A percentile compares a stretch with the other conserved stretches of the same genome.
These are phyloP conservation scores for Ilex aquifolium DNA, from an alignment of 257 asterid species.

Conservation along the genomic window DNA sequence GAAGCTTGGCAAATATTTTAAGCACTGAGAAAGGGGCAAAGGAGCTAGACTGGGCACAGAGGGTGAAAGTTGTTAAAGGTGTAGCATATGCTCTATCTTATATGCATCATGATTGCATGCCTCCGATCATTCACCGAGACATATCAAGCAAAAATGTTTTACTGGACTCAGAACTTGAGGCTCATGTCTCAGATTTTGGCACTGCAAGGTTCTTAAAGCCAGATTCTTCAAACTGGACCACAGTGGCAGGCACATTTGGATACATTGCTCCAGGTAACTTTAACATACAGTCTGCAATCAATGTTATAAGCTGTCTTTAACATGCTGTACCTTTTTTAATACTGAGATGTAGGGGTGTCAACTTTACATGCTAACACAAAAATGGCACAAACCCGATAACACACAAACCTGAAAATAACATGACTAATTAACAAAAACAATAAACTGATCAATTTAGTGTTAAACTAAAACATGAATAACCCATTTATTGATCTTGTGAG, in stretches of 20 bases:
- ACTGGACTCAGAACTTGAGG: not conserved
- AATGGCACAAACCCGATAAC: not conserved
- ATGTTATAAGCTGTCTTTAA: not conserved
- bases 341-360: not conserved
- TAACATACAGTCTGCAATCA: not conserved
- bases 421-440: too few relatives aligned
- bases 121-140: not conserved
- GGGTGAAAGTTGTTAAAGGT: too few relatives aligned
- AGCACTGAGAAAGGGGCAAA: too few relatives aligned
- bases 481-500: too few relatives aligned
- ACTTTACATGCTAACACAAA: too few relatives aligned
- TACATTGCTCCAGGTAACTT: not conserved
- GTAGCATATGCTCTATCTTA: too few relatives aligned
- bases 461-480: too few relatives aligned
- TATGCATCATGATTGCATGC: not conserved
- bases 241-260: not conserved
- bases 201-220: not conserved
- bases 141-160: not conserved
- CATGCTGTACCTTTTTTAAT: too few relatives aligned
- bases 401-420: too few relatives aligned
- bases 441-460: not conserved
- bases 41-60: too few relatives aligned
- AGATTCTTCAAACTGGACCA: not conserved
- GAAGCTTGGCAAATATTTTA: too few relatives aligned
- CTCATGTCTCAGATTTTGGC: not conserved